phyloP scores from a whole-genome alignment of 345 rosid species.

The Linum lewisii region DNA sequence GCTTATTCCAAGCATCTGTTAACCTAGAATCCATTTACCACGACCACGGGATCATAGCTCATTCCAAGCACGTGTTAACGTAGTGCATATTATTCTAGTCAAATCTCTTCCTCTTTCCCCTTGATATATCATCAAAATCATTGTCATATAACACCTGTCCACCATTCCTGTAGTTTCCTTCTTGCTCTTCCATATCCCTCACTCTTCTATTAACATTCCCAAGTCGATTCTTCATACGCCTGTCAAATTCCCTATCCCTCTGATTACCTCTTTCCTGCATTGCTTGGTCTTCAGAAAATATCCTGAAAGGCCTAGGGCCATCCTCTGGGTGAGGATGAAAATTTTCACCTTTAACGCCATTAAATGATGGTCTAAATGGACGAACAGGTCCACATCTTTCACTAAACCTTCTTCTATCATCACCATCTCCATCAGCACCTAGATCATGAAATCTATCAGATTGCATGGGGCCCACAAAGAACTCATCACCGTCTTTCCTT shows the following conservation, averaged over 20 bases:
- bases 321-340: constrained; percentile 38
- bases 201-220: constrained; percentile 49
- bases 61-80: background rate
- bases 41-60: constrained; percentile 15
- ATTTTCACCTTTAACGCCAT: constrained; percentile 33
- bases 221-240: constrained; percentile 41
- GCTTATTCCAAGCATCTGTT: too few relatives aligned
- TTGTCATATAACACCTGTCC: constrained; percentile 35
- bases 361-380: constrained; percentile 51
- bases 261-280: constrained; percentile 41
- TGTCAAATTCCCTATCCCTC: constrained; percentile 54
- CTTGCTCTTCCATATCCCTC: constrained; percentile 47
- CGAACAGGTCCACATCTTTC: constrained; percentile 56
- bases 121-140: constrained; percentile 41
- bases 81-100: constrained; percentile 15
- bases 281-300: constrained; percentile 32
- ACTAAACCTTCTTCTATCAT: constrained; percentile 56
- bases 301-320: constrained; percentile 47
- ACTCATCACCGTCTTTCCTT: constrained; percentile 41
- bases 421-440: constrained; percentile 43
- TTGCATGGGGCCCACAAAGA: constrained; percentile 43
- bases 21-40: constrained; percentile 1
- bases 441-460: constrained; percentile 56
- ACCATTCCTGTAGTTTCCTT: constrained; percentile 47
- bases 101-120: constrained; percentile 52